Evolutionary conservation across 805 yeast genomes (phyloP), one percentile per base, ranked within the genome.

Genomic region (Wickerhamomyces chambardii): DNA sequence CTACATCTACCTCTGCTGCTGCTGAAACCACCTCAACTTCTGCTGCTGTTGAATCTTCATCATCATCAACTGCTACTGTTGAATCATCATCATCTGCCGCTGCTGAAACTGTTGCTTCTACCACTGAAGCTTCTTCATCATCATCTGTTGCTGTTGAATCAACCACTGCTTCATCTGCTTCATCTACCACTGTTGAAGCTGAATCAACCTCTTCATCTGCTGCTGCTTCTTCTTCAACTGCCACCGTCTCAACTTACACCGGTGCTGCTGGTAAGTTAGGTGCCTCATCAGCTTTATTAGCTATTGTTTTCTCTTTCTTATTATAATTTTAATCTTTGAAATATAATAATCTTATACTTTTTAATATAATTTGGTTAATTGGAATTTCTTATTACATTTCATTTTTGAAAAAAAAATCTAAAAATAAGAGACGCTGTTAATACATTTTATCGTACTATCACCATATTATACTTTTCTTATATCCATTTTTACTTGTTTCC

Each of bases 261-360:
- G 52, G 45, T 38, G 44, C 46, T 37, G 49, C 48, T 29, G 47
- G 36, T 31, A 35, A 45, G 26, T 40, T 30, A 43, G 42, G 43
- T 38, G 40, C 46, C 31, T 44, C 38, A 32, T 34, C 44, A 30
- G 49, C 47, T 33, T 33, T 46, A 32, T 46, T 41, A 3, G 46
- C 43, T 19, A 33, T 34, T 22, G 41, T 33, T 30, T 27, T 45
- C 9, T 36, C 41, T 17, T 41, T 47, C 40, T 41, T 44, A 32
- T 33, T 45, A 32, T 43, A 36, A 34, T 31, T 19, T 19, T 19
- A 19, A 3, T 19, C 22, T 19, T 8, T 19, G 10, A 8, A 19
- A 19, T 8, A 19, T 19, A 19, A 19, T 19, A 19, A 4, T 19
- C 10, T 4, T 19, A 19, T 10, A 4, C 22, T 10, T 19, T 19